Evolutionary conservation across 2,329 filamentous ascomycete genomes (phyloP).

Genomic region (Pseudopithomyces maydicus): DNA sequence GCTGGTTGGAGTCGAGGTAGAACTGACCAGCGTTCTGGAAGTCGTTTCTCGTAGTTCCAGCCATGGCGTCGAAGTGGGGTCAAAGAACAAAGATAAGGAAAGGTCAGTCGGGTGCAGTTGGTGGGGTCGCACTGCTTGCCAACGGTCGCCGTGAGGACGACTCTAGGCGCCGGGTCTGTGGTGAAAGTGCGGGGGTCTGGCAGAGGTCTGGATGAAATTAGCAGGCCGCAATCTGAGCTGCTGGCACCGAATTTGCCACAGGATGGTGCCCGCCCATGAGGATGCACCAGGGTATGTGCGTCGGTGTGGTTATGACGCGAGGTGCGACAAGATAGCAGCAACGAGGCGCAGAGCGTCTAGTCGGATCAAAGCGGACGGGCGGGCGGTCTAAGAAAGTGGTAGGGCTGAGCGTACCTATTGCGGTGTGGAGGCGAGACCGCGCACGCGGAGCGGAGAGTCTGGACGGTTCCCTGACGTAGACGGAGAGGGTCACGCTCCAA

Average conservation of each 20-base stretch:
- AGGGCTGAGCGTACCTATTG: slow-evolving; percentile 20
- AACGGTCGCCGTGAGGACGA: background rate
- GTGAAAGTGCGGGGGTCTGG: background rate
- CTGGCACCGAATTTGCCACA: slow-evolving; percentile 6
- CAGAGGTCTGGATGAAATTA: slow-evolving; percentile 6
- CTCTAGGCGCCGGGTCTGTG: background rate
- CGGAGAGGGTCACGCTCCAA: slow-evolving; percentile 5
- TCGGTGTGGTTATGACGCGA: background rate
- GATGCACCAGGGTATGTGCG: background rate
- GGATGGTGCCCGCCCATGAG: background rate
- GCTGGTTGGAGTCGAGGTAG: slow-evolving; percentile 54
- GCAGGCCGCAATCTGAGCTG: background rate
- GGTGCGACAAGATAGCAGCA: background rate
- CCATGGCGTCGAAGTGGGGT: slow-evolving; percentile 39
- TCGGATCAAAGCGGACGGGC: slow-evolving; percentile 26
- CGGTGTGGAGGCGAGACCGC: slow-evolving; percentile 12
- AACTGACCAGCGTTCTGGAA: slow-evolving; percentile 47
- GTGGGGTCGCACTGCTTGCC: background rate
- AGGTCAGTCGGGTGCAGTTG: background rate
- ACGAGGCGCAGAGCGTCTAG: background rate
- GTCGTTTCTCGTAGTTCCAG: slow-evolving; percentile 42
- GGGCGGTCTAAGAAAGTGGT: slow-evolving; percentile 11
- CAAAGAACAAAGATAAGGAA: background rate
- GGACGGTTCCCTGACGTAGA: slow-evolving; percentile 7
- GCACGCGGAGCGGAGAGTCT: slow-evolving; percentile 14